A percentile compares a stretch with the other conserved stretches of the same genome.
Conservation (phyloP, 768 basidiomycete genomes). For the Boletus edulis region DNA sequence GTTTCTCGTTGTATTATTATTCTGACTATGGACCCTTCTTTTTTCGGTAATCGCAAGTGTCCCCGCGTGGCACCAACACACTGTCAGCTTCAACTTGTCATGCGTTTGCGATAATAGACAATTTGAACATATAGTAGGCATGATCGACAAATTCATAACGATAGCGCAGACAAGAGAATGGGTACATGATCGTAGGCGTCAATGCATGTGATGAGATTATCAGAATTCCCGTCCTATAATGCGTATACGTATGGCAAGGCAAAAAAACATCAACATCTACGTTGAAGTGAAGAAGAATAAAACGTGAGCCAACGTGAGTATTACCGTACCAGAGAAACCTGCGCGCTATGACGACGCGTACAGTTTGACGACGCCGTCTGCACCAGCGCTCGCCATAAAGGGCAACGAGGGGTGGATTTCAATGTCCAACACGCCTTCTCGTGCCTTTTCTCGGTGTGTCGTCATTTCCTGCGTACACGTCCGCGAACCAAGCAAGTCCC, state of each 20-base stretch:
- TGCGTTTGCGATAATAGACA: not conserved
- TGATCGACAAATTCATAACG: not conserved
- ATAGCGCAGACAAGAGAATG: not conserved
- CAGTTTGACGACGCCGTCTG: constrained; percentile 90
- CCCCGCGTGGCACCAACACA: too few relatives aligned
- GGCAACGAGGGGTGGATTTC: constrained; percentile 81
- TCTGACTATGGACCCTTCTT: not conserved
- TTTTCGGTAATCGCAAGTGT: not conserved
- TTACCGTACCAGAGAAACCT: not conserved
- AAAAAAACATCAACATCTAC: constrained; percentile 11
- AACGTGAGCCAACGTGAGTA: constrained; percentile 15
- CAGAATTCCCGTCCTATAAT: constrained; percentile 27
- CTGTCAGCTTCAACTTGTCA: not conserved
- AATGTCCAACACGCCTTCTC: constrained; percentile 88
- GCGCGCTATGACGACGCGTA: constrained; percentile 70
- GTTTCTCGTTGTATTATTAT: not conserved
- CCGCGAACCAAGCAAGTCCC: constrained; percentile 82
- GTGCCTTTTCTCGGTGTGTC: constrained; percentile 83
- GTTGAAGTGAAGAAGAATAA: not conserved
- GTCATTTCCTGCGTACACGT: constrained; percentile 89
- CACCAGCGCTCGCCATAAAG: constrained; percentile 92
- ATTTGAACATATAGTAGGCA: too few relatives aligned
- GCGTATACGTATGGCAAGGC: constrained; percentile 19
- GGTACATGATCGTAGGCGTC: constrained; percentile 3
- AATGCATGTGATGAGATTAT: constrained; percentile 15